These are phyloP conservation scores for Singerocomus inundabilis DNA, from an alignment of 1,284 basidiomycete species.

Conservation along the genomic window DNA sequence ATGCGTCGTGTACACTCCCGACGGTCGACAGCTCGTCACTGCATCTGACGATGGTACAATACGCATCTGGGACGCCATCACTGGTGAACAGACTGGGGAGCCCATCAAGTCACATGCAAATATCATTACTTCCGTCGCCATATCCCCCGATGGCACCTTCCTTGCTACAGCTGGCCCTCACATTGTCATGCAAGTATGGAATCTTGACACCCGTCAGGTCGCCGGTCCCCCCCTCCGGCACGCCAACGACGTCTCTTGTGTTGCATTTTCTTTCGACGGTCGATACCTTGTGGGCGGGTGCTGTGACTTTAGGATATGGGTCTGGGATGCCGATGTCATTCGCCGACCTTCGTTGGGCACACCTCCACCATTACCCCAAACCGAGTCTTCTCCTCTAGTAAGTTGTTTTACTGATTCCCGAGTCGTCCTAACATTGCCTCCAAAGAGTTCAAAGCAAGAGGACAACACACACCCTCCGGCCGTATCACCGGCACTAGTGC, in stretches of 20 bases:
- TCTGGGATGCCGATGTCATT: constrained; percentile 30
- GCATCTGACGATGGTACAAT: constrained; percentile 31
- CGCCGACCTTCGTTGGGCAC: constrained; percentile 13
- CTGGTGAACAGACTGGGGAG: constrained; percentile 31
- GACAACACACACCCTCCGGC: not conserved
- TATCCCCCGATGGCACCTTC: constrained; percentile 32
- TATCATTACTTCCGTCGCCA: constrained; percentile 31
- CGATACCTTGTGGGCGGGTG: constrained; percentile 32
- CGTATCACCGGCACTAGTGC: constrained; percentile 23
- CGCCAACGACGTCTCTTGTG: constrained; percentile 31
- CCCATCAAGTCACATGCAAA: constrained; percentile 31
- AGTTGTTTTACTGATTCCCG: not conserved
- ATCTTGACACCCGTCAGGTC: constrained; percentile 23
- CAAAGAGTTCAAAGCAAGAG: constrained; percentile 8
- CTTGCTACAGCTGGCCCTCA: constrained; percentile 32
- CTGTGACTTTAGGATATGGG: constrained; percentile 30
- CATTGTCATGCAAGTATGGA: constrained; percentile 31
- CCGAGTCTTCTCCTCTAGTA: constrained; percentile 13
- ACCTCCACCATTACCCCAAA: constrained; percentile 8
- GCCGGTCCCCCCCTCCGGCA: constrained; percentile 26
- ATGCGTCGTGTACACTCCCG: constrained; percentile 31
- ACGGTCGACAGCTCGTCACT: constrained; percentile 29
- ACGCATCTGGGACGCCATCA: constrained; percentile 31
- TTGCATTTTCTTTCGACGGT: constrained; percentile 32
- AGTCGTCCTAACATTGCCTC: constrained; percentile 15